phyloP scores from a whole-genome alignment of 139 green algal species.

The Eudorina sp. region DNA sequence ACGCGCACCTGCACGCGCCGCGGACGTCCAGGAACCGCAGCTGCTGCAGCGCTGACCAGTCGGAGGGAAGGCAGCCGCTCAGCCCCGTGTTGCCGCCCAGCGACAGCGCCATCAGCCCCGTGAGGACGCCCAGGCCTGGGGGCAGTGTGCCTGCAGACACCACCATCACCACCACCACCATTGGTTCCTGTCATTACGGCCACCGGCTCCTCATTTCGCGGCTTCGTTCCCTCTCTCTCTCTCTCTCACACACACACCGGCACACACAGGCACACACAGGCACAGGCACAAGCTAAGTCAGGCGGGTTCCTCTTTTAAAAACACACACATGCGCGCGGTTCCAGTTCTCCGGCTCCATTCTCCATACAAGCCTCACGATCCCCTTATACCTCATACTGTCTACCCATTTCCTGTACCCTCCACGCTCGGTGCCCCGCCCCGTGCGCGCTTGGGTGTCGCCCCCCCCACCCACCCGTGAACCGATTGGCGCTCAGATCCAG shows the following conservation, averaged over 20 bases:
- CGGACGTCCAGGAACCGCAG: not conserved
- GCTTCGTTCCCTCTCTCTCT: too few relatives aligned
- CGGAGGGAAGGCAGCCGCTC: not conserved
- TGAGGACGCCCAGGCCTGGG: not conserved
- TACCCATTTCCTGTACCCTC: not conserved
- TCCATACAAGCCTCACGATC: not conserved
- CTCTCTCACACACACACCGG: not conserved
- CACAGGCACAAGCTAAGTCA: not conserved
- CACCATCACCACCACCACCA: too few relatives aligned
- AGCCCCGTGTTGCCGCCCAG: not conserved
- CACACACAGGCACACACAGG: not conserved
- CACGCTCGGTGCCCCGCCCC: too few relatives aligned
- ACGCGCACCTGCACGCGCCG: slow-evolving; percentile 9
- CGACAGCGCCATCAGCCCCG: not conserved
- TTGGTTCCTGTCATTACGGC: too few relatives aligned
- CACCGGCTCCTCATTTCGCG: too few relatives aligned
- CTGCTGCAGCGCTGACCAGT: not conserved
- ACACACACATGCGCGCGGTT: not conserved
- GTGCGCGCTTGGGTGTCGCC: too few relatives aligned
- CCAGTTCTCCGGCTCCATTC: not conserved
- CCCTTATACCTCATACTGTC: not conserved
- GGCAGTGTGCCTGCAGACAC: not conserved
- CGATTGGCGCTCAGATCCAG: not conserved
- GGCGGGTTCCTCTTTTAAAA: not conserved
- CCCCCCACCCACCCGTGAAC: not conserved